Conservation (phyloP, 768 basidiomycete species). For the Leccinum disarticulatum region DNA sequence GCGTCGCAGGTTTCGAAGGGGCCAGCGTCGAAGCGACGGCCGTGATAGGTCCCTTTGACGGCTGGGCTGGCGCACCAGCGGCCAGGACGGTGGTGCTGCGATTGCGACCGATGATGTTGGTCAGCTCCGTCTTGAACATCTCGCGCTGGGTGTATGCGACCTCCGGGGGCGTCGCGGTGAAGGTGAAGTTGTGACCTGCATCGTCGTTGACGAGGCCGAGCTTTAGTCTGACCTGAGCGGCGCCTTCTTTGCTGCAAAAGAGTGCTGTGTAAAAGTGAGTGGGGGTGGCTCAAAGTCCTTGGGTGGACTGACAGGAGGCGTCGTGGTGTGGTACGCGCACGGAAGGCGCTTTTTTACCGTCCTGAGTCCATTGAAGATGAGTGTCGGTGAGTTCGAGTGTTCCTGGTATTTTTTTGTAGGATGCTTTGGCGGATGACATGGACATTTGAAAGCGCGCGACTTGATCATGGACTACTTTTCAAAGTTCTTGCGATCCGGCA, state of each 20-base stretch:
- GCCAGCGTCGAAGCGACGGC: slow-evolving; percentile 9
- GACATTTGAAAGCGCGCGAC: slow-evolving; percentile 11
- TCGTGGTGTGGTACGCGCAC: slow-evolving; percentile 63
- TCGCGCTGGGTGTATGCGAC: slow-evolving; percentile 73
- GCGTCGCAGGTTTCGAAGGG: slow-evolving; percentile 32
- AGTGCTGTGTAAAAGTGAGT: slow-evolving; percentile 48
- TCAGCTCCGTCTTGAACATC: slow-evolving; percentile 78
- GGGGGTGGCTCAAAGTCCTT: neutral
- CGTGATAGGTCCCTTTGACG: slow-evolving; percentile 26
- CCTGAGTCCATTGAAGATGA: slow-evolving; percentile 79
- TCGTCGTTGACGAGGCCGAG: slow-evolving; percentile 68
- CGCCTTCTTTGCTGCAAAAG: slow-evolving; percentile 84
- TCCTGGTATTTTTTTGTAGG: slow-evolving; percentile 68
- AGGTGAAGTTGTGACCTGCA: slow-evolving; percentile 80
- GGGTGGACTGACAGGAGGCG: slow-evolving; percentile 49
- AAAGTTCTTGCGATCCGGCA: slow-evolving; percentile 59
- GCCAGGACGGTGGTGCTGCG: slow-evolving; percentile 38
- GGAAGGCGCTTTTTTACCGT: slow-evolving; percentile 61
- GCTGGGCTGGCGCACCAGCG: slow-evolving; percentile 19
- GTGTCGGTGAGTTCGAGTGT: slow-evolving; percentile 71
- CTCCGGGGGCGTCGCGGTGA: slow-evolving; percentile 58
- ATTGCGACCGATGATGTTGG: slow-evolving; percentile 74
- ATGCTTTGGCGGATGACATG: slow-evolving; percentile 21
- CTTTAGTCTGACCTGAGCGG: slow-evolving; percentile 77
- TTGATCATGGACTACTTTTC: slow-evolving; percentile 79